phyloP scores from a whole-genome alignment of 331 rosid species.

The Malus hybrid region DNA sequence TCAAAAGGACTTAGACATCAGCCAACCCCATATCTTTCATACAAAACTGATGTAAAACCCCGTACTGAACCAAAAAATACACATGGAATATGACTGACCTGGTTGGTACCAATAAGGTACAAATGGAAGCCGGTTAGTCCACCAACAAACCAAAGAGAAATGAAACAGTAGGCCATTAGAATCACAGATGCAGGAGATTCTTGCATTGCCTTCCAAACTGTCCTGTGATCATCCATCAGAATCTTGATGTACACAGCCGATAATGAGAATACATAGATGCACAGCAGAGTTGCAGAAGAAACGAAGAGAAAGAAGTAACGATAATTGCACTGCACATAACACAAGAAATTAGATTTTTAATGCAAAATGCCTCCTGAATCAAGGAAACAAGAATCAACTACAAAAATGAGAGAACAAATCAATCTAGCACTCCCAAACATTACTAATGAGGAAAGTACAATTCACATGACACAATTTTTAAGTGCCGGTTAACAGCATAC shows the following conservation, averaged over 20 bases:
- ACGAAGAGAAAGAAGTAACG: constrained; percentile 87
- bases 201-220: constrained; percentile 93
- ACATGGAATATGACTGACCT: constrained; percentile 44
- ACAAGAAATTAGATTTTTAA: constrained; percentile 4
- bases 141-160: constrained; percentile 92
- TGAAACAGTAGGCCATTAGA: constrained; percentile 79
- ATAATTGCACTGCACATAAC: constrained; percentile 81
- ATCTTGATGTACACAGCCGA: constrained; percentile 80
- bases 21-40: background rate
- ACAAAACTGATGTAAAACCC: background rate
- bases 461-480: background rate
- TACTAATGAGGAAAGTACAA: constrained; percentile 3
- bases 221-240: constrained; percentile 57
- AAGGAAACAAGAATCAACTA: constrained; percentile 11
- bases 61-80: constrained; percentile 12
- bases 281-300: constrained; percentile 76
- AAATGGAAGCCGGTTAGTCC: constrained; percentile 89
- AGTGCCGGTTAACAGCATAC: constrained; percentile 36
- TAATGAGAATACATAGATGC: constrained; percentile 71
- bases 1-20: background rate
- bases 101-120: constrained; percentile 86
- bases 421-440: background rate
- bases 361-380: background rate
- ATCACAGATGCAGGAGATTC: constrained; percentile 85
- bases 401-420: background rate